Evolutionary conservation across 306 rosid species (phyloP), one percentile per base, ranked within the genome.

Genomic region (Parietaria judaica): DNA sequence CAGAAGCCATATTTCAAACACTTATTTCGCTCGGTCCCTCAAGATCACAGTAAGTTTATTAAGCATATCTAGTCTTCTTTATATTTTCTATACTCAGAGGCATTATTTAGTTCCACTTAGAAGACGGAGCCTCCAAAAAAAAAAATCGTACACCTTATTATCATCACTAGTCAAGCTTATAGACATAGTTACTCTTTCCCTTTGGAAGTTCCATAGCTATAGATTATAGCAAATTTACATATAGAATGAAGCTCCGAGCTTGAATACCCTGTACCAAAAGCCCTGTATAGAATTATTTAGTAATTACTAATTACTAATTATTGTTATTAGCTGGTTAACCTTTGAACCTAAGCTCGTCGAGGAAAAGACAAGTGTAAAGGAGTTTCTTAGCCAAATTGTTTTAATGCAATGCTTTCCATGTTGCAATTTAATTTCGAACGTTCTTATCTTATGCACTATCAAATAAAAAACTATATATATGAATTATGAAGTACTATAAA

Each of bases 21-120:
- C 90, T 90, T 45, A 86, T 90, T 86, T 79, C 90, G 71, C 87
- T 90, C 79, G 95, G 87, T 67, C 81, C 90, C 54, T 63, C 97
- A 63, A 86, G 97, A 90, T 72, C 94, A 6, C 90, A 90, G 97
- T 90, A 81, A 74, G 86, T 72, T 65, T 66, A n/a, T 35, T 51
- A 34, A 58, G 49, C 47, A 47, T 7, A 46, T 23, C 50, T 43
- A 59, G 51, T 9, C 2, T 64, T 16, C 23, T 14, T 4, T 36
- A 14, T 43, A 14, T 57, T 38, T 0, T 57, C 8, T 36, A 6
- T 3, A 16, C 44, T 56, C 11, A 13, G 16, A 8, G 31, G 1
- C 36, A 55, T 55, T 36, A 11, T 57, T 11, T 57, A 12, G 47
- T 14, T 11, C 61, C 13, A 10, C 14, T 11, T 49, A 1, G 53